Percentiles rank a stretch among this genome's conserved stretches.
Conservation (phyloP, 148 eudicot genomes). For the Dysphania ambrosioides region DNA sequence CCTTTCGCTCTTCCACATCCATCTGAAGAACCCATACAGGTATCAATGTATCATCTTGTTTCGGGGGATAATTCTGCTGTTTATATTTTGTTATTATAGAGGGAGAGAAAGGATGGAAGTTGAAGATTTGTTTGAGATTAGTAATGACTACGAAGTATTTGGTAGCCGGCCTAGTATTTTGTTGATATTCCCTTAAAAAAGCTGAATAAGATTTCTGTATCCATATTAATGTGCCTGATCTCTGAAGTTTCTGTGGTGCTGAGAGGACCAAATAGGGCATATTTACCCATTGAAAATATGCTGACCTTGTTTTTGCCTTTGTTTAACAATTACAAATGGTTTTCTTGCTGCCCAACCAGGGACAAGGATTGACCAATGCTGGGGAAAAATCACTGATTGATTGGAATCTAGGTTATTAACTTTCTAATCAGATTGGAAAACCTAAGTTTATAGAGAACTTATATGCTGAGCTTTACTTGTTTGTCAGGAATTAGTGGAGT, state of each 20-base stretch:
- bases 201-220: background rate
- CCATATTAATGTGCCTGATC: background rate
- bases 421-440: background rate
- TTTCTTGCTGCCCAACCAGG: background rate
- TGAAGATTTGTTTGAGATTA: background rate
- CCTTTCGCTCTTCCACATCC: constrained; percentile 98
- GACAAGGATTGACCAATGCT: background rate
- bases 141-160: background rate
- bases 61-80: background rate
- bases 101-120: background rate
- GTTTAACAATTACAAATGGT: background rate
- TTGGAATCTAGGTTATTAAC: background rate
- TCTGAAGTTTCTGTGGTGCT: background rate
- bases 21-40: constrained; percentile 91
- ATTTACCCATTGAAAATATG: background rate
- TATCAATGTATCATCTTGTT: constrained; percentile 41
- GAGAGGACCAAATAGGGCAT: background rate
- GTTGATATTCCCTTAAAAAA: background rate
- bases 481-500: background rate
- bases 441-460: background rate
- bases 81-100: background rate
- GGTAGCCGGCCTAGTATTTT: background rate
- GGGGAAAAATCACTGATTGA: background rate
- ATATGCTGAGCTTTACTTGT: background rate
- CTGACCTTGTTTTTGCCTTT: no score